Base-by-base conservation (phyloP, 2,329 filamentous ascomycete species). In the Cryoendolithus antarcticus region DNA sequence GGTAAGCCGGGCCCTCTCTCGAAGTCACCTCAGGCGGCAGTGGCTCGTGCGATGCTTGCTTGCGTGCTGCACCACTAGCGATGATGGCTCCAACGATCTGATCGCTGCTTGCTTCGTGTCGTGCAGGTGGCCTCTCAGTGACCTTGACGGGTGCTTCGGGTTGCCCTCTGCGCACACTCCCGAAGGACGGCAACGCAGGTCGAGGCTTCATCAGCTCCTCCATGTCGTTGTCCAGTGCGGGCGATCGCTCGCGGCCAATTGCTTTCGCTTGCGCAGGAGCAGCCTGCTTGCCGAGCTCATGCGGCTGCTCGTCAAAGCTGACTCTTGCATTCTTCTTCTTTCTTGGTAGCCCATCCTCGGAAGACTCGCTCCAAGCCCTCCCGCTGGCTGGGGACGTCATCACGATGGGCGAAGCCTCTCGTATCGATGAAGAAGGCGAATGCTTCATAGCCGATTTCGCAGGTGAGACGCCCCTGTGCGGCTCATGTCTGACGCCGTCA, bases 381-480 rank as follows among this genome's bases (percentile, higher is more conserved):
- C 15, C 15, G 19, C 37, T 69, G 62, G 34, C 70, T 62, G 34
- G 75, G 68, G 39, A 75, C 70, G 28, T 65, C 50, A 46, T 19
- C 15, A 19, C 69, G 64, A 51, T 71, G 52, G 41, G 66, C 11
- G 65, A 69, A 30, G 47, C 55, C 7, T 56, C 59, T 11, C 65
- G 56, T 8, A 63, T 46, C 0, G 65, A 67, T 1, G 71, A 67
- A 2, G 75, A 70, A 35, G 74, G 75, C 1, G 65, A 47, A 24
- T 77, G 68, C 55, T 88, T 88, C 45, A 88, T 54, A 2, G 82
- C 82, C 1, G 82, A 85, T 56, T 89, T 89, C 34, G 77, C 76
- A 7, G 83, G 83, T 0, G 82, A 86, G 9, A 82, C 64, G 4
- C 82, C 84, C 35, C 83, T 71, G 24, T 75, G 66, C 13, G 15